These are phyloP conservation scores for Apium graveolens DNA, from an alignment of 129 eudicot species.

Conservation along the genomic window DNA sequence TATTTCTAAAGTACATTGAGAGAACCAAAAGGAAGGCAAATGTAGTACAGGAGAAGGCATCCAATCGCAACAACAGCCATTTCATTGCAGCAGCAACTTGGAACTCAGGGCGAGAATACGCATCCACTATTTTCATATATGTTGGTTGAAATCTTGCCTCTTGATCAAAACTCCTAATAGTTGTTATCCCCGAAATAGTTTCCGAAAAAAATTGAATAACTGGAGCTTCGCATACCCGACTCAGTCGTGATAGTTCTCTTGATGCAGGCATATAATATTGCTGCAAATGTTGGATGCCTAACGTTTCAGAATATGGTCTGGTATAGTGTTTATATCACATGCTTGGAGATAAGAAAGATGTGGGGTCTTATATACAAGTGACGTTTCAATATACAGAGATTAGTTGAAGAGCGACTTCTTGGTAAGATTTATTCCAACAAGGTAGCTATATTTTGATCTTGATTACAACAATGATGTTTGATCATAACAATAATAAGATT, in stretches of 20 bases:
- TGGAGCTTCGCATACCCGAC: constrained; percentile 84
- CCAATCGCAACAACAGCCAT: constrained; percentile 77
- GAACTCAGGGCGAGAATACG: constrained; percentile 75
- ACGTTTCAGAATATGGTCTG: no score
- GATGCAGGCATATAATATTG: constrained; percentile 80
- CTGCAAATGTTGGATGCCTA: constrained; percentile 33
- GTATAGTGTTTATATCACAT: no score
- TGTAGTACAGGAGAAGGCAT: not conserved
- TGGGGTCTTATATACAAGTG: no score
- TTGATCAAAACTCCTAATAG: constrained; percentile 77
- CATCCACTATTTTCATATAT: constrained; percentile 58
- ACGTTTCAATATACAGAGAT: no score
- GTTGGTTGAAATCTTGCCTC: constrained; percentile 58
- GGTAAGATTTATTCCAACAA: not conserved
- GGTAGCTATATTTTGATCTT: not conserved
- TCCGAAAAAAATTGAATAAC: constrained; percentile 91
- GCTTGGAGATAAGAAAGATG: no score
- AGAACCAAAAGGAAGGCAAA: not conserved
- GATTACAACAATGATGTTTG: not conserved
- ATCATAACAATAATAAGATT: no score
- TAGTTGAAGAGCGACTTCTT: not conserved
- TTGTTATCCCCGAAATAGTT: constrained; percentile 87
- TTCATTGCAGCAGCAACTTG: constrained; percentile 80
- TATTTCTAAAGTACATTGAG: not conserved
- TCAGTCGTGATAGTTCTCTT: constrained; percentile 83